Evolutionary conservation across 2,329 filamentous ascomycete genomes (phyloP).

Genomic region (Xylariaceae sp.): DNA sequence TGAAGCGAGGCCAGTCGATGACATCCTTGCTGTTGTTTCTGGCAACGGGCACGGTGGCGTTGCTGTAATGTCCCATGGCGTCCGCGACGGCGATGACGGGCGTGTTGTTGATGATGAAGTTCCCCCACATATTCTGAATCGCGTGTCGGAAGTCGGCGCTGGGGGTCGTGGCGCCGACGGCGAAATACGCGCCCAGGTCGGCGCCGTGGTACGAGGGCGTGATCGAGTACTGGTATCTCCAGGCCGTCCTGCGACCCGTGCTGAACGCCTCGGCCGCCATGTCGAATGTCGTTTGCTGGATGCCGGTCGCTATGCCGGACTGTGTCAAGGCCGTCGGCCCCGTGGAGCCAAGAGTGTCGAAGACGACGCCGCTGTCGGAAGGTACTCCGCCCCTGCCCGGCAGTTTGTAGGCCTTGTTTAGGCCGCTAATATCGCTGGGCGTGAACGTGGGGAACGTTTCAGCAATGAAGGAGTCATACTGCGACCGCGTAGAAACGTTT

Average conservation of each 20-base stretch:
- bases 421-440: slow-evolving; percentile 9
- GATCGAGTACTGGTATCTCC: slow-evolving; percentile 39
- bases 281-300: slow-evolving; percentile 43
- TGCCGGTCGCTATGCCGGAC: slow-evolving; percentile 39
- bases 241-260: slow-evolving; percentile 27
- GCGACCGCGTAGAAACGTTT: slow-evolving; percentile 20
- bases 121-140: slow-evolving; percentile 38
- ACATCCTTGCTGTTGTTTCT: slow-evolving; percentile 18
- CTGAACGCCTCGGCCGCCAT: slow-evolving; percentile 42
- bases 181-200: slow-evolving; percentile 32
- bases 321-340: slow-evolving; percentile 41
- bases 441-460: slow-evolving; percentile 24
- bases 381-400: slow-evolving; percentile 7
- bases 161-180: slow-evolving; percentile 24
- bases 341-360: slow-evolving; percentile 33
- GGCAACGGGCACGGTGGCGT: slow-evolving; percentile 27
- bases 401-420: slow-evolving; percentile 21
- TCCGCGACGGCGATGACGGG: slow-evolving; percentile 33
- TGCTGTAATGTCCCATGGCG: slow-evolving; percentile 28
- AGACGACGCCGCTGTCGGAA: slow-evolving; percentile 20
- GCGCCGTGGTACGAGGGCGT: slow-evolving; percentile 31
- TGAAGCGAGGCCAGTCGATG: slow-evolving; percentile 31
- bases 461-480: slow-evolving; percentile 25
- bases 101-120: slow-evolving; percentile 37
- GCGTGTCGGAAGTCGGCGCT: slow-evolving; percentile 32